Conservation (phyloP, 768 basidiomycete species). For the Chalciporus sphaerocephalus region DNA sequence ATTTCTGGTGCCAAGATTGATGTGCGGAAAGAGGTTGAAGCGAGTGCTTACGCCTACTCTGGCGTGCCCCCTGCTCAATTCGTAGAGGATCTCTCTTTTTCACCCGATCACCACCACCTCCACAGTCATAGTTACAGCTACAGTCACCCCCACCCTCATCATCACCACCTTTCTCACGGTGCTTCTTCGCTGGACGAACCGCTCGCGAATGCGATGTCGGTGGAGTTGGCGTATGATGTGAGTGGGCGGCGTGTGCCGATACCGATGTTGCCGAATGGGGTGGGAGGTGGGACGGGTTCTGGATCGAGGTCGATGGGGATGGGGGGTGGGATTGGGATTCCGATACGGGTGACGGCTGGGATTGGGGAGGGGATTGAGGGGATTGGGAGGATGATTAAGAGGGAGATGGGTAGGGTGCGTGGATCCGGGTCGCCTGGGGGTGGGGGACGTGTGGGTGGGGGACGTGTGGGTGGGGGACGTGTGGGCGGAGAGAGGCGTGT, state of each 20-base stretch:
- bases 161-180: slow-evolving; percentile 40
- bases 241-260: slow-evolving; percentile 39
- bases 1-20: slow-evolving; percentile 56
- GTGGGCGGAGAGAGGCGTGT: slow-evolving; percentile 19
- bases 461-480: neutral
- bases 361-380: slow-evolving; percentile 56
- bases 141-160: slow-evolving; percentile 14
- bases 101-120: slow-evolving; percentile 1
- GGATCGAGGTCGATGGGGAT: no score
- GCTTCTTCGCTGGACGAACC: slow-evolving; percentile 67
- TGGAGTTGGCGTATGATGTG: slow-evolving; percentile 50
- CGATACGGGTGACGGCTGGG: slow-evolving; percentile 51
- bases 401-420: slow-evolving; percentile 41
- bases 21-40: slow-evolving; percentile 68
- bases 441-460: slow-evolving; percentile 1
- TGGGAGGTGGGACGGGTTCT: no score
- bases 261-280: slow-evolving; percentile 81
- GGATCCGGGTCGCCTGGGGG: neutral
- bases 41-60: slow-evolving; percentile 45
- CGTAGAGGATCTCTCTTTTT: slow-evolving; percentile 19
- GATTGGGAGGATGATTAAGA: slow-evolving; percentile 48
- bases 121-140: neutral
- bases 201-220: slow-evolving; percentile 66
- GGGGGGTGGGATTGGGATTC: slow-evolving; percentile 42
- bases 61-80: slow-evolving; percentile 21